Evolutionary conservation across 2,329 filamentous ascomycete genomes (phyloP), one percentile per base, ranked within the genome.

Genomic region (Septoria linicola): DNA sequence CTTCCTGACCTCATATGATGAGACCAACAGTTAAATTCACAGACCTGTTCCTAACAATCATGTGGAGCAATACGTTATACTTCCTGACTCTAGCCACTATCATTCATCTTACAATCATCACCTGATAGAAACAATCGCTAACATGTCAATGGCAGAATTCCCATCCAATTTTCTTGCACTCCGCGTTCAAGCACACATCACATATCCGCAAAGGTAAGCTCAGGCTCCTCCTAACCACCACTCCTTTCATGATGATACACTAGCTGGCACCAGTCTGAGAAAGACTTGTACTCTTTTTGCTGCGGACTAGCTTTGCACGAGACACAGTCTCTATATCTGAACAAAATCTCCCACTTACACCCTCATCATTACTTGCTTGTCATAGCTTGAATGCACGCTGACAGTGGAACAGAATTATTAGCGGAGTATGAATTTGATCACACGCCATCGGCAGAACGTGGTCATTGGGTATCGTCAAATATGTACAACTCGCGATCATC

Each of bases 41-140:
- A 65, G 63, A 65, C 63, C 63, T 65, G 63, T 61, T 61, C 59
- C 45, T 60, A 64, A 61, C 41, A 56, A 39, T 52, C 37, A 57
- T 64, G 62, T 59, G 57, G 59, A 62, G 37, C 54, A 54, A 41
- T 52, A 34, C 51, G 42, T 42, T 48, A 48, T 48, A 39, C 30
- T 40, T 34, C 35, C 44, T 48, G 44, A 48, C 21, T 31, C 20
- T n/a, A 8, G 19, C 8, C 39, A 16, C 21, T 14, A 14, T 14
- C 20, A 17, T 31, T 21, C 8, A 41, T 13, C 20, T 41, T 27
- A 11, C 20, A 27, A 27, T 30, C 32, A 30, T 37, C n/a, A 49
- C 25, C 17, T 47, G 13, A n/a, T 8, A 14, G 2, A 19, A 16
- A 5, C 13, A 10, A 8, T 20, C 31, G 44, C 44, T 48, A 16